A percentile compares a stretch with the other conserved stretches of the same genome.
These are phyloP conservation scores for Castanea sativa DNA, from an alignment of 306 rosid species.

Conservation along the genomic window DNA sequence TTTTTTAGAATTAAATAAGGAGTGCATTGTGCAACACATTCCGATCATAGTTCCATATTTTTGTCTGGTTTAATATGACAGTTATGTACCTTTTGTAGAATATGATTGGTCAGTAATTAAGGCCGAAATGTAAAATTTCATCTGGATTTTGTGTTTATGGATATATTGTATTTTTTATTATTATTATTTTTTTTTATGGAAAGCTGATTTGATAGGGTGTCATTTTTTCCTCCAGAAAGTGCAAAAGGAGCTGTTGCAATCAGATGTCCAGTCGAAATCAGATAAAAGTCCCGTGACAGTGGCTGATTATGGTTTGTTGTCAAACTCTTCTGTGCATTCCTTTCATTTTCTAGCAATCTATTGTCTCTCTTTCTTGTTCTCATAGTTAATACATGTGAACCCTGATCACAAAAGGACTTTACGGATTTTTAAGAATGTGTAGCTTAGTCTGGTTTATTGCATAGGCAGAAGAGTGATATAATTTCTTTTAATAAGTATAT, in stretches of 20 bases:
- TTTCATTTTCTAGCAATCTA: neutral
- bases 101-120: neutral
- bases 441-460: neutral
- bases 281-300: slow-evolving; percentile 95
- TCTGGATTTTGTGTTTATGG: neutral
- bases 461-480: neutral
- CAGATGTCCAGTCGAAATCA: slow-evolving; percentile 89
- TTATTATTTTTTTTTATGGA: too few relatives aligned
- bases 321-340: neutral
- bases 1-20: neutral
- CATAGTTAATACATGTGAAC: neutral
- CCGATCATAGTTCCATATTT: neutral
- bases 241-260: slow-evolving; percentile 75
- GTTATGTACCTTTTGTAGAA: neutral
- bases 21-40: neutral
- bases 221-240: slow-evolving; percentile 62
- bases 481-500: too few relatives aligned
- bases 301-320: slow-evolving; percentile 78
- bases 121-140: neutral
- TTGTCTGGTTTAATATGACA: neutral
- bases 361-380: slow-evolving; percentile 1
- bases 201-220: slow-evolving; percentile 11
- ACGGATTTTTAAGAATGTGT: neutral
- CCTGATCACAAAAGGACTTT: neutral
- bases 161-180: neutral